A percentile compares a stretch with the other conserved stretches of the same genome.
phyloP scores from a whole-genome alignment of 2,329 filamentous ascomycete genomes.

The Neofusicoccum ribis region DNA sequence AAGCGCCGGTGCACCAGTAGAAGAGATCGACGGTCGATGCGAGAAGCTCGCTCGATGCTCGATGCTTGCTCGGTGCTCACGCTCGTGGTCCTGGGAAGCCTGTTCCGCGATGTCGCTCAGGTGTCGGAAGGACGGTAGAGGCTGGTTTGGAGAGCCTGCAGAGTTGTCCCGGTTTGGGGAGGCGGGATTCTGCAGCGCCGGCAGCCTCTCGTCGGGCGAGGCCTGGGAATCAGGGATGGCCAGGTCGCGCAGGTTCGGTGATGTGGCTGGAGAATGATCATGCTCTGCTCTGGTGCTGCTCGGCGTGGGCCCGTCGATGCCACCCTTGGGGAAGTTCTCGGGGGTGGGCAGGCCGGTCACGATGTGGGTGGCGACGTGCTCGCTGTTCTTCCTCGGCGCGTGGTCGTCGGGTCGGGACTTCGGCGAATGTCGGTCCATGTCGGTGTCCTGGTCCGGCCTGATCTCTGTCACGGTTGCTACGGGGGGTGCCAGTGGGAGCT shows the following conservation, averaged over 20 bases:
- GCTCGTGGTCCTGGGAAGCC: conserved; percentile 31
- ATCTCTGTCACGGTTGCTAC: conserved; percentile 8
- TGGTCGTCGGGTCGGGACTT: background rate
- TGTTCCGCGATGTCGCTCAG: conserved; percentile 37
- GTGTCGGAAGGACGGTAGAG: conserved; percentile 35
- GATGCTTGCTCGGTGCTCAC: conserved; percentile 29
- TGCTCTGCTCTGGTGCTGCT: conserved; percentile 18
- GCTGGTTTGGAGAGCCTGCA: conserved; percentile 31
- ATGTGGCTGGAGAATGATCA: conserved; percentile 27
- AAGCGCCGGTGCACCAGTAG: conserved; percentile 27
- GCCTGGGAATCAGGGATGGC: conserved; percentile 35
- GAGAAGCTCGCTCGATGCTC: conserved; percentile 23
- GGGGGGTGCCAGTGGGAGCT: conserved; percentile 7
- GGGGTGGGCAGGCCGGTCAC: conserved; percentile 6
- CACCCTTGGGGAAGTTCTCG: conserved; percentile 6
- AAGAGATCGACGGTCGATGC: conserved; percentile 40
- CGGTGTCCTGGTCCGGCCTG: conserved; percentile 4
- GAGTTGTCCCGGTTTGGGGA: conserved; percentile 33
- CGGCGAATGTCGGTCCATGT: conserved; percentile 15
- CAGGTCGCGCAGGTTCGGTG: conserved; percentile 32
- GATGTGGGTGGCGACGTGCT: background rate
- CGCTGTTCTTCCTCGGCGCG: background rate
- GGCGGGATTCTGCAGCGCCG: conserved; percentile 35
- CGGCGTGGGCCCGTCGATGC: background rate
- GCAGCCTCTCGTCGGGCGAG: conserved; percentile 34